Evolutionary conservation across 1,284 basidiomycete species (phyloP).

Genomic region (Moniliophthora roreri): DNA sequence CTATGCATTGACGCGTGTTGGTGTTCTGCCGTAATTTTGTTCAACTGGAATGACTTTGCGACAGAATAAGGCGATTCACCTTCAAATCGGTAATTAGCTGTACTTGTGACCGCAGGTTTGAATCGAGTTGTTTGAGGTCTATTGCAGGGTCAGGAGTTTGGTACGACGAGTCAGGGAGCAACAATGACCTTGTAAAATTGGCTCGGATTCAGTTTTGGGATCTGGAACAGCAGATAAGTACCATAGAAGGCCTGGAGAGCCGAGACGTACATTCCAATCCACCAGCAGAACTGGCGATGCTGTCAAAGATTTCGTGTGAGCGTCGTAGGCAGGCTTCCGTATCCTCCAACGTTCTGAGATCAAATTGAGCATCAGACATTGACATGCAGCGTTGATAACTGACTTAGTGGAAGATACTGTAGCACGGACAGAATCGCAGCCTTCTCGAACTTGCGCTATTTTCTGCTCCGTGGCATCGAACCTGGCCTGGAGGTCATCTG

Average conservation of each 20-base stretch:
- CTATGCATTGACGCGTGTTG: constrained; percentile 71
- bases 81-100: constrained; percentile 57
- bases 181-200: constrained; percentile 51
- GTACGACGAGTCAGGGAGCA: background rate
- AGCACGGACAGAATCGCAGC: constrained; percentile 58
- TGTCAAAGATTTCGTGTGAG: constrained; percentile 58
- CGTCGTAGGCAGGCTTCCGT: constrained; percentile 53
- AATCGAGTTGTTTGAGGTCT: constrained; percentile 69
- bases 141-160: background rate
- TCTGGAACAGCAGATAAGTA: constrained; percentile 27
- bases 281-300: constrained; percentile 51
- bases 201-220: constrained; percentile 50
- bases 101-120: constrained; percentile 57
- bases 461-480: constrained; percentile 55
- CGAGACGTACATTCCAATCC: constrained; percentile 49
- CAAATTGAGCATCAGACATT: constrained; percentile 12
- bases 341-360: constrained; percentile 54
- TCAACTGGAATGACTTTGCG: constrained; percentile 6
- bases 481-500: constrained; percentile 58
- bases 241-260: background rate
- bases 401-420: constrained; percentile 51
- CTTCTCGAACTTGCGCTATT: constrained; percentile 54
- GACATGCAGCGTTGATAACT: constrained; percentile 19
- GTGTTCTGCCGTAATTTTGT: constrained; percentile 57
- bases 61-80: constrained; percentile 36